Base-by-base conservation (phyloP, 148 eudicot species). In the Cornus controversa region DNA sequence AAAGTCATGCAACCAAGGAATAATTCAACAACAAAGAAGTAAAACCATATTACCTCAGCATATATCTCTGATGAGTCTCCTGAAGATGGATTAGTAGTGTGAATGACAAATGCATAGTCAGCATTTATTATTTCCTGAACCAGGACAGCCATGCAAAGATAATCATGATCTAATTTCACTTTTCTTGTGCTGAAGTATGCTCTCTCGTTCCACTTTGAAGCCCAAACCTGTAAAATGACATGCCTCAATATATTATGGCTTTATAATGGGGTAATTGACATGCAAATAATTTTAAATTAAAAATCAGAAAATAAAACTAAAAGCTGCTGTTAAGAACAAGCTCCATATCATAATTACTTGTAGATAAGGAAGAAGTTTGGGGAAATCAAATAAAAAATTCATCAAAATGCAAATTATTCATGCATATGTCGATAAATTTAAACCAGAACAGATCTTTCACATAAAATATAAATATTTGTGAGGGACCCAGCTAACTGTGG, bases 141-240 rank as follows among this genome's bases (percentile, higher is more conserved):
- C 74, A 95, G 90, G 78, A 95, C 99, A 70, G 99, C 97, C 99
- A 95, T 95, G 87, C 99, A 91, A 78, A 95, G 99, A 80, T 73
- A 87, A 40, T 93, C 93, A 54, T 95, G 99, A 82, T 95, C 93
- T 72, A 95, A 84, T 72, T 95, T 95, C 69, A 95, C 94, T 83
- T 93, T 95, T 72, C 81, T 90, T 70, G 98, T 91, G 80, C 99
- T 95, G 88, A 90, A 93, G 87, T 89, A 95, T 29, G 99, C 99
- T 80, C 99, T 86, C 83, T 95, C 99, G 15, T 95, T 95, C 99
- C 99, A 95, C 80, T 95, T 95, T 80, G 99, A 95, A 73, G 99
- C 99, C 99, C 99, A 95, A 26, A 95, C 99, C 99, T 95, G 72
- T 14, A 69, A 76, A 69, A 65, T 24, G 24, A 60, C 27, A 83